Evolutionary conservation across 2,329 filamentous ascomycete species (phyloP), one percentile per base, ranked within the genome.

Genomic region (Gliomastix tumulicola): DNA sequence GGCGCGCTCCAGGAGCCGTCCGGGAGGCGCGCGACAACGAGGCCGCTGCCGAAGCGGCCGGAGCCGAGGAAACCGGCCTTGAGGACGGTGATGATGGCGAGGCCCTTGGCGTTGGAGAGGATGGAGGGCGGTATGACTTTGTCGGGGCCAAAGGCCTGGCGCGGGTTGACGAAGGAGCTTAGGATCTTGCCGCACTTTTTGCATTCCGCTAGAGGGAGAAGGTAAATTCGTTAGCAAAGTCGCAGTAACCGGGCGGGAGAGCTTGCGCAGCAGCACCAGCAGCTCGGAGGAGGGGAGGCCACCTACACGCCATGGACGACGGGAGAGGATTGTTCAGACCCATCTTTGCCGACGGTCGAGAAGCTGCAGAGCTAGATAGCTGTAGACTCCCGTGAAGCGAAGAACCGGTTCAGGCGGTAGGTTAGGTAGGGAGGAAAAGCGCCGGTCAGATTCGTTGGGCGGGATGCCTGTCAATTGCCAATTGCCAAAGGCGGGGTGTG

Each of bases 111-210:
- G 60, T 87, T 87, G 46, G 84, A 84, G 50, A 98, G 80, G 49
- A 98, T 76, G 36, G 82, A 76, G 7, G 90, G 89, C 34, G 92
- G 92, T 50, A 98, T 98, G 57, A 98, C 82, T 63, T 97, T 97
- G 63, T 97, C 92, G 38, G 92, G 90, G 6, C 90, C 88, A 60
- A 97, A 95, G 16, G 90, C 69, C 68, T 97, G 90, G 55, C 82
- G 78, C 16, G 92, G 92, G 57, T 97, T 92, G 57, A 97, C 77
- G 59, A 98, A 98, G 11, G 89, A 94, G 32, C 85, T 78, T 49
- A 98, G 76, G 54, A 97, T 97, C 71, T 94, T 95, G 56, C 85
- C 85, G 57, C 88, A 92, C 66, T 98, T 98, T 63, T 84, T 92
- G 68, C 92, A 97, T 69, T 98, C 92, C 69, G 88, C 90, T 96